Evolutionary conservation across 345 rosid genomes (phyloP), one percentile per base, ranked within the genome.

Genomic region (Aurinia saxatilis): DNA sequence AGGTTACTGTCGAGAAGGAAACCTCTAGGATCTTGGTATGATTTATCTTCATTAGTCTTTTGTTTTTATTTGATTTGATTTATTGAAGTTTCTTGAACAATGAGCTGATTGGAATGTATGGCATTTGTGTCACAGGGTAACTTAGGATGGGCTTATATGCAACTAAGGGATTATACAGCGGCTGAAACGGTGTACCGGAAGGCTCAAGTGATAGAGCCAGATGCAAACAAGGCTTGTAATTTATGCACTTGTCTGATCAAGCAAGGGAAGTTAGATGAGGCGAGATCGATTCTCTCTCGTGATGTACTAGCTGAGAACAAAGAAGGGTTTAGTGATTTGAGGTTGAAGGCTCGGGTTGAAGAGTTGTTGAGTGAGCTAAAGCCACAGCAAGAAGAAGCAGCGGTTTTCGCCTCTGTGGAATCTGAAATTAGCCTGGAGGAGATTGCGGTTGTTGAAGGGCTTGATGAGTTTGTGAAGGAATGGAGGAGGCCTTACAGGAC

Each of bases 141-240:
- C 77, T 79, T 93, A 64, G 97, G 95, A 6, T 93, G 95, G 97
- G 99, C 99, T 35, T 86, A 93, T 63, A 90, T 90, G 97, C 99
- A 90, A 52, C 79, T 81, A 60, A 70, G 19, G 4, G 85, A 87
- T 64, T 90, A 68, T 45, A 13, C 75, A 35, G 78, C 95, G 1
- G 99, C 96, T 4, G 96, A 93, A 71, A 79, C 67, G 0, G 88
- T 85, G 42, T 93, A 84, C 60, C 57, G 74, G 30, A 84, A 86
- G 67, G 95, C 99, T 52, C 96, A 86, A 66, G 44, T 77, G 67
- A 79, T 90, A 0, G 97, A 93, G 39, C 90, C 95, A 0, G 99
- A 90, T 53, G 78, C 91, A 38, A 90, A 93, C 81, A 91, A 88
- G 74, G 96, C 96, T 57, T 85, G 89, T 80, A 88, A 91, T 72